Conservation (phyloP, 2,329 filamentous ascomycete species). For the Calonectria pauciramosa region DNA sequence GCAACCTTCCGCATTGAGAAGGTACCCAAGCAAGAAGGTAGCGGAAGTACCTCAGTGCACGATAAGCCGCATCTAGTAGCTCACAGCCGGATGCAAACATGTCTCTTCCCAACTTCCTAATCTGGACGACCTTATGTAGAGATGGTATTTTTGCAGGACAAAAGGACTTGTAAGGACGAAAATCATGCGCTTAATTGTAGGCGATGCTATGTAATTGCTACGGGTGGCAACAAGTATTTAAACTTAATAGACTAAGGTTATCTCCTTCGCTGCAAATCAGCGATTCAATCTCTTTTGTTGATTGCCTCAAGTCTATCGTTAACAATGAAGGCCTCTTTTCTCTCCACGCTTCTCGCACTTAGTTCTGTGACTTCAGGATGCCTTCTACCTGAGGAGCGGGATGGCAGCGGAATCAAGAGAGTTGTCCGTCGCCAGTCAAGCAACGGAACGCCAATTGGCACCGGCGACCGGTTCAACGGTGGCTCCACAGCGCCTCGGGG, state of each 20-base stretch:
- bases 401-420: conserved; percentile 7
- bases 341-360: conserved; percentile 17
- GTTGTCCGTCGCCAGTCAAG: conserved; percentile 23
- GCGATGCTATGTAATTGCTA: background rate
- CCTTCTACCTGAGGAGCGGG: conserved; percentile 27
- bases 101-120: conserved; percentile 1
- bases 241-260: background rate
- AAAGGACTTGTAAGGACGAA: background rate
- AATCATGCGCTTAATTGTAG: background rate
- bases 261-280: background rate
- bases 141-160: background rate
- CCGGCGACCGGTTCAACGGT: conserved; percentile 26
- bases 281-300: background rate
- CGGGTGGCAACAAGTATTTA: background rate
- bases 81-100: background rate
- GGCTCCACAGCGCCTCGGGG: conserved; percentile 23
- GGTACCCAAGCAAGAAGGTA: background rate
- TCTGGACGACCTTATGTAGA: background rate
- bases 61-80: conserved; percentile 13
- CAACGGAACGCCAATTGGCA: conserved; percentile 27
- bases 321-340: conserved; percentile 15
- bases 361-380: conserved; percentile 20
- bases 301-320: background rate
- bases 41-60: background rate
- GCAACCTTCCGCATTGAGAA: conserved; percentile 21